Base-by-base conservation (phyloP, 2,329 filamentous ascomycete genomes). In the Ceratocystis variospora region DNA sequence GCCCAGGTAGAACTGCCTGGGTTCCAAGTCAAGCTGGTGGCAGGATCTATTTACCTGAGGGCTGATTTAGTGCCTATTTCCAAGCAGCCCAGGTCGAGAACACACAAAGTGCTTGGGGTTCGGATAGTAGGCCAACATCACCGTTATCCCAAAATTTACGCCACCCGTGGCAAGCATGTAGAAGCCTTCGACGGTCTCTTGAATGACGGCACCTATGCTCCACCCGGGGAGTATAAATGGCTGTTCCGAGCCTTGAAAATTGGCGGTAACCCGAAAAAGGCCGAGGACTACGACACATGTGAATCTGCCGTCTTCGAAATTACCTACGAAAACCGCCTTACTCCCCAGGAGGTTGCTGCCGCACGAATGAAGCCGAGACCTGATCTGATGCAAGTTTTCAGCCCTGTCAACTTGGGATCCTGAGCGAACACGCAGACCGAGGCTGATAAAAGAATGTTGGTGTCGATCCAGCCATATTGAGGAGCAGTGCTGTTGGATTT, bases 141-240 rank as follows among this genome's bases (percentile, higher is more conserved):
- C 15, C 73, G 71, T 25, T 79, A 77, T 62, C 81, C 81, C 0
- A 66, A 19, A 48, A 72, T 3, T 55, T 64, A 61, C 37, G 70
- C 69, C 69, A 67, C 44, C 67, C 72, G 6, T 73, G 74, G 67
- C 71, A 71, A 41, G 4, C 68, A 5, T 68, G 71, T 66, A 65
- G 69, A 4, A 46, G 72, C 5, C 0, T 84, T 79, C 76, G 77
- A 79, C 62, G 82, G 82, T 12, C 73, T 74, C 64, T 72, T 84
- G 4, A 73, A 74, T 0, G 76, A 79, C 8, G 80, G 80, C 15
- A 74, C 70, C 0, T 81, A 79, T 68, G 81, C 76, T 1, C 77
- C 80, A 0, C 74, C 76, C 0, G 82, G 81, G 10, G 70, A 71
- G 33, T 84, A 84, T 72, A 79, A 77, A 72, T 74, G 83, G 62